phyloP scores from a whole-genome alignment of 1,284 basidiomycete genomes.

The Leccinum cinnamomeum region DNA sequence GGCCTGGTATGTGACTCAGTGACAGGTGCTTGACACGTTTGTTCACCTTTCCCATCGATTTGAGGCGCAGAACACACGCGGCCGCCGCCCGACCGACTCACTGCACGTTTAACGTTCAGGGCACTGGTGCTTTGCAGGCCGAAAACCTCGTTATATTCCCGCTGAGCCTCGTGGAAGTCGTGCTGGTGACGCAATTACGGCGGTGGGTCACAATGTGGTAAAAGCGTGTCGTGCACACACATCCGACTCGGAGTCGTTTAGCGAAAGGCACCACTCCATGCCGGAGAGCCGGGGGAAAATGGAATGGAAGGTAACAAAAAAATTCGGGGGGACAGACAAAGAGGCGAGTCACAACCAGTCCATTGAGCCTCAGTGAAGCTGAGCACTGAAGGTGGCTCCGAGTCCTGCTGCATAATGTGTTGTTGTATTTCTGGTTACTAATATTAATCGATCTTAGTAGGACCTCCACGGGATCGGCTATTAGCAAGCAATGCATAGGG shows the following conservation, averaged over 20 bases:
- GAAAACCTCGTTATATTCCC: slow-evolving; percentile 21
- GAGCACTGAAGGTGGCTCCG: neutral
- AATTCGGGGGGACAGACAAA: slow-evolving; percentile 2
- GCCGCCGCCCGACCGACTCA: slow-evolving; percentile 1
- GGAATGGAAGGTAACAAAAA: slow-evolving; percentile 1
- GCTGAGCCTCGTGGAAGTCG: slow-evolving; percentile 19
- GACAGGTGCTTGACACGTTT: slow-evolving; percentile 13
- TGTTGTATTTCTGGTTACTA: slow-evolving; percentile 8
- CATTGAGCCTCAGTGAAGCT: neutral
- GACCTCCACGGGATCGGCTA: slow-evolving; percentile 6
- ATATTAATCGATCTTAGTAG: slow-evolving; percentile 8
- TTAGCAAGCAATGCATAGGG: slow-evolving; percentile 23
- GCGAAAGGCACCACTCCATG: slow-evolving; percentile 13
- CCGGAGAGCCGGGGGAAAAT: slow-evolving; percentile 12
- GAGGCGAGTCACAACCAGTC: slow-evolving; percentile 2
- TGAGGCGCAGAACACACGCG: slow-evolving; percentile 4
- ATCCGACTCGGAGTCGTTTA: slow-evolving; percentile 12
- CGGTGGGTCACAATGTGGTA: slow-evolving; percentile 13
- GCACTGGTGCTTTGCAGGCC: neutral
- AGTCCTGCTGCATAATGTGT: slow-evolving; percentile 2
- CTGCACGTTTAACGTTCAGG: slow-evolving; percentile 16
- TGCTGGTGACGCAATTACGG: neutral
- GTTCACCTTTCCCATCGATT: slow-evolving; percentile 1
- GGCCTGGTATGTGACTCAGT: neutral
- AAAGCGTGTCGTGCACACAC: slow-evolving; percentile 17